phyloP scores from a whole-genome alignment of 345 rosid genomes.

The Salix caprea region DNA sequence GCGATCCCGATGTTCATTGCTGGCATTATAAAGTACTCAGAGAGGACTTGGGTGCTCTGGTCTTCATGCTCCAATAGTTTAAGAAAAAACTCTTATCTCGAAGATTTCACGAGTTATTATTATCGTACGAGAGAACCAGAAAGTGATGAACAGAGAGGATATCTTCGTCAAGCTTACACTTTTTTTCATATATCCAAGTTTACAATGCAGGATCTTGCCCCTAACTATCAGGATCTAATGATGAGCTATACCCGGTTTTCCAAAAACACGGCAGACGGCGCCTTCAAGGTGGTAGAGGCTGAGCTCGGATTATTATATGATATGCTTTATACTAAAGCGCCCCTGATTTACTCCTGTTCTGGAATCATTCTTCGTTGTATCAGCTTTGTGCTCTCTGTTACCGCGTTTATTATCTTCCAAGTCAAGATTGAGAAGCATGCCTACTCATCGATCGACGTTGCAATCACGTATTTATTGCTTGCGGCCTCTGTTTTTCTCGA shows the following conservation, averaged over 20 bases:
- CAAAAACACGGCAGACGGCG: neutral
- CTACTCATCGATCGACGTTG: slow-evolving; percentile 15
- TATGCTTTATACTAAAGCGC: slow-evolving; percentile 37
- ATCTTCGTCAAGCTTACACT: neutral
- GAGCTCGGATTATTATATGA: slow-evolving; percentile 45
- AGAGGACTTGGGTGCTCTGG: neutral
- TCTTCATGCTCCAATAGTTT: neutral
- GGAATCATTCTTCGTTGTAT: slow-evolving; percentile 22
- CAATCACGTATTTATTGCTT: slow-evolving; percentile 32
- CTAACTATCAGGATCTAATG: neutral
- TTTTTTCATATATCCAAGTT: neutral
- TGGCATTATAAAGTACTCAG: neutral
- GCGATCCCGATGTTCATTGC: neutral
- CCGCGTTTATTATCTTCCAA: slow-evolving; percentile 13
- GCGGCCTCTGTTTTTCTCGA: slow-evolving; percentile 33
- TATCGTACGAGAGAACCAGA: no score
- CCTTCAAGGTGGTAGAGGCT: slow-evolving; percentile 33
- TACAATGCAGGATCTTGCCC: neutral
- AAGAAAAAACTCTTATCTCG: neutral
- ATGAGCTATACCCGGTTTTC: neutral
- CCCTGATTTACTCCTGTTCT: neutral
- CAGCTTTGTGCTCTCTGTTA: neutral
- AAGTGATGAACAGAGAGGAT: no score
- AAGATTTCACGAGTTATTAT: neutral
- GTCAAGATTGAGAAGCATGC: neutral